These are phyloP conservation scores for Metschnikowia colocasiae DNA, from an alignment of 805 yeast genomes.

Conservation along the genomic window DNA sequence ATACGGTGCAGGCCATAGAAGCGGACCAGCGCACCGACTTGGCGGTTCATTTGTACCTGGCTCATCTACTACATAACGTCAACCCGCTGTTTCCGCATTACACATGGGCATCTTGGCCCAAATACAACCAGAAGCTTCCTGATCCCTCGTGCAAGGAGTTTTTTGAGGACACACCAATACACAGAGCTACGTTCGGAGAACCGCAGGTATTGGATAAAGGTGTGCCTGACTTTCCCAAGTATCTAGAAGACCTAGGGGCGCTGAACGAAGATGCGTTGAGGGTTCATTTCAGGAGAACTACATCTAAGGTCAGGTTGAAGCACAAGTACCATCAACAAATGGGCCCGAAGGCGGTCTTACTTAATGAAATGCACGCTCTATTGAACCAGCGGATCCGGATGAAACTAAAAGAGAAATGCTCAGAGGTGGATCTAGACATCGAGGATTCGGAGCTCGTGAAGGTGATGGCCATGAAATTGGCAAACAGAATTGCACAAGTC, in stretches of 20 bases:
- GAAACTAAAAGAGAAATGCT: neutral
- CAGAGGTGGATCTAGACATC: neutral
- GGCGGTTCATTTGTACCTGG: constrained; percentile 61
- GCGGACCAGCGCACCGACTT: constrained; percentile 51
- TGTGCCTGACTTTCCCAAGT: neutral
- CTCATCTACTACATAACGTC: constrained; percentile 42
- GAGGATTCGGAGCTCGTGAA: constrained; percentile 9
- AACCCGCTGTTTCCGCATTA: constrained; percentile 34
- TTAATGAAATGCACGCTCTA: constrained; percentile 17
- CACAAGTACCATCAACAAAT: constrained; percentile 4
- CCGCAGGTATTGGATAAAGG: neutral
- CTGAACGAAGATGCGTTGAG: neutral
- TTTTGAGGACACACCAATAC: constrained; percentile 9
- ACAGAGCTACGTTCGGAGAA: constrained; percentile 1
- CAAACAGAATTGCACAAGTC: constrained; percentile 10
- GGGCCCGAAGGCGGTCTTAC: constrained; percentile 11
- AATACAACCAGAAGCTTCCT: constrained; percentile 11
- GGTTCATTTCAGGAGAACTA: constrained; percentile 1
- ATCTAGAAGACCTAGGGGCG: neutral
- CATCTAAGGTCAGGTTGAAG: neutral
- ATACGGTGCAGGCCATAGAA: constrained; percentile 37
- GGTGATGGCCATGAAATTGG: constrained; percentile 14
- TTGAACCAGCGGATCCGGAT: constrained; percentile 7
- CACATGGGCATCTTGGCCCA: constrained; percentile 64
- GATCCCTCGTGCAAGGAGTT: constrained; percentile 12